A percentile compares a stretch with the other conserved stretches of the same genome.
These are phyloP conservation scores for Rhinocladiella similis DNA, from an alignment of 2,329 filamentous ascomycete species.

Conservation along the genomic window DNA sequence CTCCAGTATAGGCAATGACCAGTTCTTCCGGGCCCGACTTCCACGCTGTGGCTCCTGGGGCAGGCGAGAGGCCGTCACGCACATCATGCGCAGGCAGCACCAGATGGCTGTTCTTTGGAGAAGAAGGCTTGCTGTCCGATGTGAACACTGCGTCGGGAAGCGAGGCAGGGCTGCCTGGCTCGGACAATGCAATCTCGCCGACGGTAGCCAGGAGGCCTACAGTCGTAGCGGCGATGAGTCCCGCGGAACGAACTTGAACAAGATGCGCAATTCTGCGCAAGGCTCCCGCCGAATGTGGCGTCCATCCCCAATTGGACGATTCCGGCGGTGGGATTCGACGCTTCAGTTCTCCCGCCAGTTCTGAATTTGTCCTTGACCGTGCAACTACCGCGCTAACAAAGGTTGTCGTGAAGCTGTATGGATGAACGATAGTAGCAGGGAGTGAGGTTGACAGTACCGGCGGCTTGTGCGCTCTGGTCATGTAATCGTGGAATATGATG, in stretches of 20 bases:
- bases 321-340: constrained; percentile 56
- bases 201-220: constrained; percentile 69
- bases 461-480: constrained; percentile 45
- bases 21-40: constrained; percentile 56
- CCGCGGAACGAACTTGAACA: constrained; percentile 71
- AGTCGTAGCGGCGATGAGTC: constrained; percentile 70
- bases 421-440: constrained; percentile 56
- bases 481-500: constrained; percentile 67
- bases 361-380: constrained; percentile 47
- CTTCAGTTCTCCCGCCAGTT: constrained; percentile 47
- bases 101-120: constrained; percentile 16
- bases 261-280: constrained; percentile 68
- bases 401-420: constrained; percentile 68
- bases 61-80: constrained; percentile 22
- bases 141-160: constrained; percentile 15
- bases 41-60: constrained; percentile 26
- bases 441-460: constrained; percentile 47
- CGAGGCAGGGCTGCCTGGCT: constrained; percentile 20
- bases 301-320: constrained; percentile 61
- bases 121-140: constrained; percentile 21
- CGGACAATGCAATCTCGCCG: constrained; percentile 56
- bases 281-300: constrained; percentile 56
- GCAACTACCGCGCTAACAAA: constrained; percentile 72
- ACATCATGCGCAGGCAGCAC: constrained; percentile 7
- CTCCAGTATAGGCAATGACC: constrained; percentile 76